Percentiles rank a stretch among this genome's conserved stretches.
phyloP scores from a whole-genome alignment of 306 rosid genomes.

The Prunus dulcis region DNA sequence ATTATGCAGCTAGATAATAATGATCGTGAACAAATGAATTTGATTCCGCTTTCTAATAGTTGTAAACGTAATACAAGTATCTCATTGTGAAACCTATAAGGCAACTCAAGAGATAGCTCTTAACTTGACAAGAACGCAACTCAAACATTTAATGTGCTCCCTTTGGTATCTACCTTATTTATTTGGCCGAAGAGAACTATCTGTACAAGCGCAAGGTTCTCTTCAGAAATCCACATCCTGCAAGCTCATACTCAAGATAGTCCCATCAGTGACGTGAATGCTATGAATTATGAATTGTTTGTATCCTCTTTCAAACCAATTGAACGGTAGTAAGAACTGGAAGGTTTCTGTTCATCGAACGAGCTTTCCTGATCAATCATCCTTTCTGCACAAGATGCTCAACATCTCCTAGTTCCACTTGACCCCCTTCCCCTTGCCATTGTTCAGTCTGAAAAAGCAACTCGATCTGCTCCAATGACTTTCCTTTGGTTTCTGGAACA shows the following conservation, averaged over 20 bases:
- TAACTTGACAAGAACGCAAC: slow-evolving; percentile 4
- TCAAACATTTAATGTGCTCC: slow-evolving; percentile 5
- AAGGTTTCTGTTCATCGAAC: neutral
- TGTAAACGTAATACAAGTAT: neutral
- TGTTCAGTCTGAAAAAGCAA: slow-evolving; percentile 59
- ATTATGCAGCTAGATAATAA: neutral
- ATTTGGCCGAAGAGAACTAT: slow-evolving; percentile 19
- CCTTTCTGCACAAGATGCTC: slow-evolving; percentile 80
- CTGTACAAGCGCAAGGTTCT: slow-evolving; percentile 23
- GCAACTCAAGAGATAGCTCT: neutral
- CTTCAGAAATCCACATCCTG: slow-evolving; percentile 10
- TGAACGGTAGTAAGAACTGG: neutral
- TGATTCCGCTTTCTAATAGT: neutral
- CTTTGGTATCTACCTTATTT: slow-evolving; percentile 21
- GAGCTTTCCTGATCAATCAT: slow-evolving; percentile 8
- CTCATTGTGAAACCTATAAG: neutral
- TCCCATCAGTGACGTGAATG: slow-evolving; percentile 2
- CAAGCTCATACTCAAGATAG: neutral
- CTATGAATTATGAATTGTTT: neutral
- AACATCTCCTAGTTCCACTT: slow-evolving; percentile 75
- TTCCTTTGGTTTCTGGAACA: slow-evolving; percentile 94
- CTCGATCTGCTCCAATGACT: slow-evolving; percentile 89
- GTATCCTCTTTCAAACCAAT: slow-evolving; percentile 17
- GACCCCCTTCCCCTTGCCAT: slow-evolving; percentile 38
- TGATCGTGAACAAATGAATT: neutral